phyloP scores from a whole-genome alignment of 2,329 filamentous ascomycete genomes.

The Dactylellina cionopaga region DNA sequence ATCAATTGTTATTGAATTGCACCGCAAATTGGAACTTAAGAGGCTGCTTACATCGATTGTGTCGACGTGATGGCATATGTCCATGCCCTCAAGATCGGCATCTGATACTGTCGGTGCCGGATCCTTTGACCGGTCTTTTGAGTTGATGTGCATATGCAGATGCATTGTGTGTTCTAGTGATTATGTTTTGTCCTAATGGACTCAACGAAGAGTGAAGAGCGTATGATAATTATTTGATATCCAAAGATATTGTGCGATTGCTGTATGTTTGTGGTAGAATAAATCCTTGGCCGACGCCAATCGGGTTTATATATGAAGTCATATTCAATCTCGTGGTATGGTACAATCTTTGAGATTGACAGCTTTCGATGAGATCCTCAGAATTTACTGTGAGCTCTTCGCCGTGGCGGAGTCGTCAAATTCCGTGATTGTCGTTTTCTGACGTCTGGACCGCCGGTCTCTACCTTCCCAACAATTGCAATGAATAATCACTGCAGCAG shows the following conservation, averaged over 20 bases:
- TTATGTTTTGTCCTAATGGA: constrained; percentile 43
- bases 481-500: constrained; percentile 5
- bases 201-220: constrained; percentile 19
- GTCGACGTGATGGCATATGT: constrained; percentile 49
- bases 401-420: constrained; percentile 23
- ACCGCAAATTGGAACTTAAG: background rate
- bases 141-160: constrained; percentile 53
- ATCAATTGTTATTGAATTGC: background rate
- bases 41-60: constrained; percentile 38
- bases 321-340: constrained; percentile 30
- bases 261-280: constrained; percentile 14
- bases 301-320: constrained; percentile 49
- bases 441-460: constrained; percentile 34
- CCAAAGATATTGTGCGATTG: constrained; percentile 34
- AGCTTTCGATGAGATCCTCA: background rate
- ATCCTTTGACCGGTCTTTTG: constrained; percentile 37
- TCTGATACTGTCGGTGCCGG: constrained; percentile 10
- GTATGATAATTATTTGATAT: constrained; percentile 9
- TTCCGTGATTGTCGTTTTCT: constrained; percentile 36
- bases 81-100: constrained; percentile 46
- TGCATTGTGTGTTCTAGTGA: constrained; percentile 25
- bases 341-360: too few relatives aligned
- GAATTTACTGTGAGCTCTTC: constrained; percentile 12
- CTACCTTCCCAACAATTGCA: constrained; percentile 10
- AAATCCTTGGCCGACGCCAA: constrained; percentile 32